Conservation (phyloP, 257 asterid genomes). For the Galeopsis tetrahit region DNA sequence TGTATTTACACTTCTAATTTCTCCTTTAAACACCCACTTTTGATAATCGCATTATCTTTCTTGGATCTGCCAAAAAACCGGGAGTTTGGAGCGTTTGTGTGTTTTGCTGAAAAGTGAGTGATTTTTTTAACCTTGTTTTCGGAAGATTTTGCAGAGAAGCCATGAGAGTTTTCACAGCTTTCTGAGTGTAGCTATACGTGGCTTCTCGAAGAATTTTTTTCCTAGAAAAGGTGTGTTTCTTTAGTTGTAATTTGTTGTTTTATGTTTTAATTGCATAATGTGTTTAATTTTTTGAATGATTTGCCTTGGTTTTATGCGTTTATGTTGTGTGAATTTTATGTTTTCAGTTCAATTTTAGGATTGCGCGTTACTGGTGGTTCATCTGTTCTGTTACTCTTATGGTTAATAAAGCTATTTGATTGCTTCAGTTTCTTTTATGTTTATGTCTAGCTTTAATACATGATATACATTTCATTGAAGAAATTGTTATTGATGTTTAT, state of each 20-base stretch:
- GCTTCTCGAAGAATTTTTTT: constrained; percentile 36
- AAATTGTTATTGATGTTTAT: neutral
- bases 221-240: constrained; percentile 43
- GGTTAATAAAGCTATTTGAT: constrained; percentile 20
- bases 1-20: constrained; percentile 35
- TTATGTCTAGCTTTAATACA: neutral
- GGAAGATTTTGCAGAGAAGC: constrained; percentile 40
- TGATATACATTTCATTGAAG: neutral
- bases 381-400: constrained; percentile 9
- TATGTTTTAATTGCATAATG: constrained; percentile 22
- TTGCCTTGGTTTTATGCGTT: constrained; percentile 25
- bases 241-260: constrained; percentile 4
- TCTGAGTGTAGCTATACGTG: constrained; percentile 40
- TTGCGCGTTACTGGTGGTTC: constrained; percentile 32
- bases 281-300: constrained; percentile 24
- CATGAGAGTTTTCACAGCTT: constrained; percentile 47
- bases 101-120: constrained; percentile 28
- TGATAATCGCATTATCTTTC: constrained; percentile 46
- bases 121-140: constrained; percentile 35
- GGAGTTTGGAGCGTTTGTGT: constrained; percentile 13
- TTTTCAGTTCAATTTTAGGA: constrained; percentile 19
- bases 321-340: neutral
- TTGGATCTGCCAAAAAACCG: constrained; percentile 41
- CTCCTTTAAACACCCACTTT: constrained; percentile 32
- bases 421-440: constrained; percentile 23